Base-by-base conservation (phyloP, 1,139 yeast species). In the Yamadazyma aaseri region DNA sequence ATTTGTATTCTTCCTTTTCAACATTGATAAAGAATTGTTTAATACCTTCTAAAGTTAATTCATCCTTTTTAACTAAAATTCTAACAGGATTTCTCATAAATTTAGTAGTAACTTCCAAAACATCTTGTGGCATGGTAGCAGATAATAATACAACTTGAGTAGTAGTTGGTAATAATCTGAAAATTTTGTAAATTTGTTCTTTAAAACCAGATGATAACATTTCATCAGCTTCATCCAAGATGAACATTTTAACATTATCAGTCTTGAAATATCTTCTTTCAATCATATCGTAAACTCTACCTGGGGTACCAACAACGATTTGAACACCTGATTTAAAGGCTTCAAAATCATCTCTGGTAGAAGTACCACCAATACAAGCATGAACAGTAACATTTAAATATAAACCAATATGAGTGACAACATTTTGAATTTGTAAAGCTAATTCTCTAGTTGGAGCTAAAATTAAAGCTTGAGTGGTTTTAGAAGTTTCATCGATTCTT, bases 141-240 rank as follows among this genome's bases (percentile, higher is more conserved):
- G 96, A 85, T 60, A 92, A 80, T 55, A 92, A 79, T 47, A 92
- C 97, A 59, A 90, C 97, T 74, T 92, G 98, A 53, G 96, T 86
- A 53, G 92, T 81, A 60, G 84, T 84, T 60, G 97, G 97, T 63
- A 92, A 79, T 70, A 84, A 78, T 64, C 87, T 80, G 87, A 87
- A 90, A 62, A 92, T 86, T 71, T 90, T 92, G 80, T 90, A 89
- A 61, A 92, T 92, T 76, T 92, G 97, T 66, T 86, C 95, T 75
- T 86, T 86, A 84, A 92, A 92, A 55, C 98, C 98, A 53, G 95
- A 79, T 41, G 94, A 81, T 68, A 92, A 80, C 92, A 92, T 83
- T 76, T 90, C 97, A 78, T 92, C 98, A 63, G 98, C 98, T 76
- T 92, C 98, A 75, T 92, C 98, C 68, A 92, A 79, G 64, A 92